Conservation (phyloP, 2,329 filamentous ascomycete genomes). For the Helicocarpus griseus region DNA sequence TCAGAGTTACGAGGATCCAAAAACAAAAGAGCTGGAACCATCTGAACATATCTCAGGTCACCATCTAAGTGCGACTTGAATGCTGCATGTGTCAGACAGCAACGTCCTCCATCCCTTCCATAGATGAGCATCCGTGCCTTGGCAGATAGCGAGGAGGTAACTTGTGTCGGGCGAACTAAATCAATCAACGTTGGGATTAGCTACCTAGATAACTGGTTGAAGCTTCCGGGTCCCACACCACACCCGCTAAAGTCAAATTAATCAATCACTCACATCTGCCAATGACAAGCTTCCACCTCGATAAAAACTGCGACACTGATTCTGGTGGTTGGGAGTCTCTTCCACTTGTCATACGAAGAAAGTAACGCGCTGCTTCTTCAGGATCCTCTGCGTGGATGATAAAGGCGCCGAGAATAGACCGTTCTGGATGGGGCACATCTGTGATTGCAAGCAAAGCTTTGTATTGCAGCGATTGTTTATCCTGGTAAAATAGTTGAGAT, state of each 20-base stretch:
- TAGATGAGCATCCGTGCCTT: conserved; percentile 10
- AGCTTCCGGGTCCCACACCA: no score
- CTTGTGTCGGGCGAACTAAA: conserved; percentile 11
- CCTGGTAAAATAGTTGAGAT: conserved; percentile 14
- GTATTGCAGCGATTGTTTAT: conserved; percentile 11
- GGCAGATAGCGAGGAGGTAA: conserved; percentile 2
- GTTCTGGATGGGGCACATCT: conserved; percentile 12
- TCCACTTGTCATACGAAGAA: conserved; percentile 5
- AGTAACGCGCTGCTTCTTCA: conserved; percentile 10
- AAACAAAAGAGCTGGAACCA: conserved; percentile 6
- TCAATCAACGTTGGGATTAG: background rate
- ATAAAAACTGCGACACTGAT: conserved; percentile 4
- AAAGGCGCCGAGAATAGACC: conserved; percentile 12
- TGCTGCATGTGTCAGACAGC: conserved; percentile 6
- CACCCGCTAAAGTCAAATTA: background rate
- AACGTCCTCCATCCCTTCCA: conserved; percentile 12
- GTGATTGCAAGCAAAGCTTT: conserved; percentile 12
- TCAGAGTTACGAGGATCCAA: conserved; percentile 6
- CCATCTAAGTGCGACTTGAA: conserved; percentile 5
- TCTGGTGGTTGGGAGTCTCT: background rate
- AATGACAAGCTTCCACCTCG: conserved; percentile 10
- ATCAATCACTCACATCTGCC: conserved; percentile 9
- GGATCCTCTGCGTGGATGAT: conserved; percentile 11
- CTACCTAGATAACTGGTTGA: no score
- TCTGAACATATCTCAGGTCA: conserved; percentile 2